Base-by-base conservation (phyloP, 2,329 filamentous ascomycete genomes). In the Berkeleyomyces rouxiae region DNA sequence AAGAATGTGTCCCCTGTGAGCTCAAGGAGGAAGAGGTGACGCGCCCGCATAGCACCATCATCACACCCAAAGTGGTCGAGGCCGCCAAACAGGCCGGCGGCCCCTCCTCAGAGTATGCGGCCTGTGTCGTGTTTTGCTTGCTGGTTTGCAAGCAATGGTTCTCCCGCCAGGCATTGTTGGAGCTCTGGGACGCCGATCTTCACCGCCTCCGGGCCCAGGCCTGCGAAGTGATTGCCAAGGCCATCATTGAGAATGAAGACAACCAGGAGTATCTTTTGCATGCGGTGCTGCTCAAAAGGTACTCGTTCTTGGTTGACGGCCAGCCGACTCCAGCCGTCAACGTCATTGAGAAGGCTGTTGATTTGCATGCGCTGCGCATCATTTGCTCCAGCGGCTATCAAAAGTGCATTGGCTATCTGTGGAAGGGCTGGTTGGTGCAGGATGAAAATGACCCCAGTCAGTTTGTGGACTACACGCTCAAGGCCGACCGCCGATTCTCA, bases 361-460 rank as follows among this genome's bases (percentile, higher is more conserved):
- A 99, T 69, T 75, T 97, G 36, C 93, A 99, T 71, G 90, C 92
- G 0, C 78, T 97, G 55, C 80, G 82, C 11, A 84, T 99, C 58
- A 97, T 97, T 66, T 90, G 90, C 2, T 92, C 88, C 0, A 90
- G 89, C 0, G 92, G 93, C 36, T 99, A 97, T 72, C 93, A 97
- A 67, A 96, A 95, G 75, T 97, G 92, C 71, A 90, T 97, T 69
- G 83, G 80, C 66, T 90, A 95, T 70, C 83, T 99, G 7, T 99
- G 93, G 93, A 83, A 84, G 66, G 93, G 93, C 31, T 99, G 93
- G 93, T 78, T 97, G 7, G 85, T 96, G n/a, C 93, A 99, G 72
- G 90, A 96, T 67, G 90, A 96, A 68, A 80, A 91, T 59, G 91
- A 97, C 68, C 87, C 92, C 0, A 84, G 85, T n/a, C 84, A 84